These are phyloP conservation scores for Auriscalpium vulgare DNA, from an alignment of 768 basidiomycete species.

Conservation along the genomic window DNA sequence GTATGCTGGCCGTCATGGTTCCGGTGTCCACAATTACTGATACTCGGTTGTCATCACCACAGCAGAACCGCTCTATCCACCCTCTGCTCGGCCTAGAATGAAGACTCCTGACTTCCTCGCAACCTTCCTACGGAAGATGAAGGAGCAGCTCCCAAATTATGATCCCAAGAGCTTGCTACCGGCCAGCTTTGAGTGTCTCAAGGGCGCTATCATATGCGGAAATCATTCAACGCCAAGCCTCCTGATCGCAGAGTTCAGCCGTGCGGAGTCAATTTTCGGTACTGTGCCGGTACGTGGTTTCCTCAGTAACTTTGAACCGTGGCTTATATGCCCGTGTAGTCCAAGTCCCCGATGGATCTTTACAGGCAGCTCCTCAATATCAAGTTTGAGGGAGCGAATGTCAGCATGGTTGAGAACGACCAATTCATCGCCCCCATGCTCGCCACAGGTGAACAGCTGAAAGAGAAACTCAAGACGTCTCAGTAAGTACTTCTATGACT, in stretches of 20 bases:
- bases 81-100: neutral
- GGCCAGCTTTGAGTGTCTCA: slow-evolving; percentile 67
- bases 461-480: slow-evolving; percentile 46
- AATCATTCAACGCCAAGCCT: slow-evolving; percentile 81
- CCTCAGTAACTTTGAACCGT: too few species aligned
- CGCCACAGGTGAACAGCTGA: slow-evolving; percentile 53
- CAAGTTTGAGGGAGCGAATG: slow-evolving; percentile 54
- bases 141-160: slow-evolving; percentile 56
- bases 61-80: neutral
- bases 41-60: neutral
- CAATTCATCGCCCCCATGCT: slow-evolving; percentile 64
- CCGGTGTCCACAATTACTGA: neutral
- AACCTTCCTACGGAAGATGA: slow-evolving; percentile 42
- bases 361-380: slow-evolving; percentile 77
- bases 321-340: slow-evolving; percentile 30
- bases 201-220: slow-evolving; percentile 77
- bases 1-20: slow-evolving; percentile 12
- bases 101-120: slow-evolving; percentile 26
- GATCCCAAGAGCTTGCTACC: slow-evolving; percentile 84
- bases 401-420: slow-evolving; percentile 69
- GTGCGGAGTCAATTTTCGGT: slow-evolving; percentile 74
- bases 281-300: slow-evolving; percentile 54
- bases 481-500: slow-evolving; percentile 2
- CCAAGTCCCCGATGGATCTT: slow-evolving; percentile 72
- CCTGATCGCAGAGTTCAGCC: slow-evolving; percentile 73